Evolutionary conservation across 116 monocot species (phyloP).

Genomic region (Trichopus zeylanicus): DNA sequence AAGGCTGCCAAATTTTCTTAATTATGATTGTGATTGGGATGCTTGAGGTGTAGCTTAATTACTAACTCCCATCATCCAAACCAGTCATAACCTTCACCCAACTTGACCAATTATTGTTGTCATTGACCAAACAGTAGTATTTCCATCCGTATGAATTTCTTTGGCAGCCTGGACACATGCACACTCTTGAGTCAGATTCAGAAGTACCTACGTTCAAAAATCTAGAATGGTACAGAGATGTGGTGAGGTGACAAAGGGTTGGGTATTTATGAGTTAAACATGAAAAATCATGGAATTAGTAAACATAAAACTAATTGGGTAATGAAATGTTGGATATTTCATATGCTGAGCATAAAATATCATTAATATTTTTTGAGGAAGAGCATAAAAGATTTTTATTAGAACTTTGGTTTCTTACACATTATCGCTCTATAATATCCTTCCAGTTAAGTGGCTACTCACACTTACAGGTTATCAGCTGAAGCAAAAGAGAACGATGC

Average conservation of each 20-base stretch:
- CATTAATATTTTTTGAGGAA: too few relatives aligned
- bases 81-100: too few relatives aligned
- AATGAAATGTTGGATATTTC: too few relatives aligned
- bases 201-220: neutral
- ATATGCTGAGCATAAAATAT: too few relatives aligned
- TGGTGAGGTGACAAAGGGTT: neutral
- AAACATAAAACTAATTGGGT: neutral
- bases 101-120: too few relatives aligned
- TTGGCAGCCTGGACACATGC: neutral
- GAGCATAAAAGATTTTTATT: too few relatives aligned
- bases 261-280: neutral
- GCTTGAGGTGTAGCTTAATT: too few relatives aligned
- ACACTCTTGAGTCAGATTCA: neutral
- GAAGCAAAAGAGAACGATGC: slow-evolving; percentile 68
- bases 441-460: neutral
- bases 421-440: neutral
- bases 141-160: too few relatives aligned
- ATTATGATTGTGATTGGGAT: too few relatives aligned
- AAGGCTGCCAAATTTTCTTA: too few relatives aligned
- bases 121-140: too few relatives aligned
- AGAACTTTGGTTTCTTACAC: neutral
- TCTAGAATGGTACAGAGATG: neutral
- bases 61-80: too few relatives aligned
- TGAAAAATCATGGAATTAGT: neutral
- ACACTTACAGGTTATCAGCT: slow-evolving; percentile 53